These are phyloP conservation scores for Hypoxylon sp. DNA, from an alignment of 2,329 filamentous ascomycete species.

Conservation along the genomic window DNA sequence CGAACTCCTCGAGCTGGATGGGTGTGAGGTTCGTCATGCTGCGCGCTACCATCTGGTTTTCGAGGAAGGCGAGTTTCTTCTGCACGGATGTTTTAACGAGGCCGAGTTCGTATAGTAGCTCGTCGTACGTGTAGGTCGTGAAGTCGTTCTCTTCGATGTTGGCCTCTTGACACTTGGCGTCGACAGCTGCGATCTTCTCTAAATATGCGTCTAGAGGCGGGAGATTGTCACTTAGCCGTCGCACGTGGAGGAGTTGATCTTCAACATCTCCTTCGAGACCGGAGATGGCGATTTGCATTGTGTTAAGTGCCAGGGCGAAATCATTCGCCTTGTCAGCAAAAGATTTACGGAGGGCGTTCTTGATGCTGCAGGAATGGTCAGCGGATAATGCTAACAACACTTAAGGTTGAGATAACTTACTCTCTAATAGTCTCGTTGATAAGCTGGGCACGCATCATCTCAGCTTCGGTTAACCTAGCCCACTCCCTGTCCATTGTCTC, in stretches of 20 bases:
- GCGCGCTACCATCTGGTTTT: constrained; percentile 98
- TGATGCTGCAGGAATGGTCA: constrained; percentile 74
- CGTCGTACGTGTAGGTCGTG: constrained; percentile 99
- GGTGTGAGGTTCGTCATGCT: constrained; percentile 99
- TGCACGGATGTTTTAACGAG: constrained; percentile 92
- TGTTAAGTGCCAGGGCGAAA: constrained; percentile 95
- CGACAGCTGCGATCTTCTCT: constrained; percentile 86
- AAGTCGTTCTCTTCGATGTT: constrained; percentile 99
- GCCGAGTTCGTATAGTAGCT: constrained; percentile 92
- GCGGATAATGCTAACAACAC: background rate
- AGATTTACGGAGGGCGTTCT: constrained; percentile 90
- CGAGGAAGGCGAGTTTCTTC: constrained; percentile 96
- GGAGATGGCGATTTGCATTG: constrained; percentile 93
- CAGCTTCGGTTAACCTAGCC: constrained; percentile 82
- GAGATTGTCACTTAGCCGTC: constrained; percentile 86
- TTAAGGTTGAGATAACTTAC: constrained; percentile 61
- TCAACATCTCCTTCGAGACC: constrained; percentile 98
- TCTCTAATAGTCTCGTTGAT: constrained; percentile 99
- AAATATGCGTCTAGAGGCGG: constrained; percentile 93
- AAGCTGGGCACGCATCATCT: constrained; percentile 89
- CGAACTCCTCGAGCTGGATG: constrained; percentile 98
- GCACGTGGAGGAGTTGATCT: constrained; percentile 90
- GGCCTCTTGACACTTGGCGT: constrained; percentile 91
- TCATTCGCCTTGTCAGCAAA: constrained; percentile 99
- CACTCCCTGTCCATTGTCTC: constrained; percentile 88